Conservation (phyloP, 1,139 yeast genomes). For the Lodderomyces parapsilosis region DNA sequence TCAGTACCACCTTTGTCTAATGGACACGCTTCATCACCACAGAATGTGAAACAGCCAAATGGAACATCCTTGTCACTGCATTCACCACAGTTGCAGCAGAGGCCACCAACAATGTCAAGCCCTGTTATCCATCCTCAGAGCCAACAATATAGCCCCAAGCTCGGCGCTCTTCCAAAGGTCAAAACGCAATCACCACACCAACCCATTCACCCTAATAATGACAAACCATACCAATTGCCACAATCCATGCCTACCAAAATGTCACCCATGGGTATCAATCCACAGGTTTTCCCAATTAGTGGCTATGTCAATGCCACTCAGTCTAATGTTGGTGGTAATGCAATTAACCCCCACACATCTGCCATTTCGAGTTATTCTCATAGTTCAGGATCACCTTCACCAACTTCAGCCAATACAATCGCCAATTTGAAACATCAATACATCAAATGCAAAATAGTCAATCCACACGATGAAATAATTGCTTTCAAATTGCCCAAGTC, state of each 20-base stretch:
- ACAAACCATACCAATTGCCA: constrained; percentile 7
- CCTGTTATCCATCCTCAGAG: background rate
- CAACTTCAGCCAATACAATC: background rate
- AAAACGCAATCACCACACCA: background rate
- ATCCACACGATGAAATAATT: constrained; percentile 27
- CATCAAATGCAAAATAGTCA: constrained; percentile 31
- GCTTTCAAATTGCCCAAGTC: constrained; percentile 28
- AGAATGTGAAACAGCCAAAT: background rate
- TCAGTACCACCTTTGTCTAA: background rate
- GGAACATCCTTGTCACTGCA: background rate
- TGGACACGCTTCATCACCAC: background rate
- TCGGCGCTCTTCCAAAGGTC: background rate
- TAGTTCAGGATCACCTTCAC: background rate
- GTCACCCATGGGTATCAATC: constrained; percentile 9
- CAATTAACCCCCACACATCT: background rate
- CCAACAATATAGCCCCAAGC: background rate
- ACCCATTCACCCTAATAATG: background rate
- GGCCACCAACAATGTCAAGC: background rate
- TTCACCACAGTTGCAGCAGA: background rate
- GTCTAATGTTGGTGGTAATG: background rate
- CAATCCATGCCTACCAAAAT: constrained; percentile 4
- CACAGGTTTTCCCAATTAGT: constrained; percentile 5
- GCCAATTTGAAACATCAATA: constrained; percentile 12
- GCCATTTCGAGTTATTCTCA: background rate
- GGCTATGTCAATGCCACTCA: constrained; percentile 3